Evolutionary conservation across 2,329 filamentous ascomycete genomes (phyloP), one percentile per base, ranked within the genome.

Genomic region (Teratosphaeria nubilosa): DNA sequence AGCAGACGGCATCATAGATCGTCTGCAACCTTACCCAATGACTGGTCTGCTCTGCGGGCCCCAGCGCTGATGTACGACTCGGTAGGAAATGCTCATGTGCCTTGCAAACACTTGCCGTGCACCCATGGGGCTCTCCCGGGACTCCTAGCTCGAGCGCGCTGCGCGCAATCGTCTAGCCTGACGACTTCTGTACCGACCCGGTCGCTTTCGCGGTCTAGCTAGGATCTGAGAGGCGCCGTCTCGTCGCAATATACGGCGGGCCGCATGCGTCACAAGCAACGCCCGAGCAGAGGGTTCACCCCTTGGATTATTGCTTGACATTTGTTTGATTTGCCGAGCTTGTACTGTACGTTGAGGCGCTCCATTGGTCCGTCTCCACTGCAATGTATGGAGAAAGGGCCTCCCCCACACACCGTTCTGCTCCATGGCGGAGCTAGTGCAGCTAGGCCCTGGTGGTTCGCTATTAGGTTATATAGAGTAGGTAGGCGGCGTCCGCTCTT

Each of bases 321-420:
- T 16, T 20, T 5, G 22, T 48, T 48, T 48, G 27, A 59, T 59
- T 54, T 59, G 57, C 57, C 57, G 57, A 53, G 41, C 22, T 27
- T 27, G 20, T 31, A 30, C 27, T 4, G 27, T 2, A 11, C 20
- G 37, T 48, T 24, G 25, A n/a, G 16, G n/a, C 53, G 32, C 53
- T 56, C 55, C 54, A 56, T 59, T 57, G 54, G 58, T 31, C 58
- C 58, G 58, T 34, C 41, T 16, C 50, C 56, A 41, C 48, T 41
- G 22, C 56, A 24, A 56, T 37, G 54, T 31, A 51, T 6, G 32
- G 37, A 37, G 54, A 16, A 51, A 27, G 54, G 54, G 34, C 30
- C 22, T 32, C 45, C 56, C 41, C 56, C 56, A 54, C 56, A 58
- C 56, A 54, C 41, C 56, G 50, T 54, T 55, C 32, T 50, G 55